Evolutionary conservation across 129 eudicot genomes (phyloP).

Genomic region (Saussurea involucrata): DNA sequence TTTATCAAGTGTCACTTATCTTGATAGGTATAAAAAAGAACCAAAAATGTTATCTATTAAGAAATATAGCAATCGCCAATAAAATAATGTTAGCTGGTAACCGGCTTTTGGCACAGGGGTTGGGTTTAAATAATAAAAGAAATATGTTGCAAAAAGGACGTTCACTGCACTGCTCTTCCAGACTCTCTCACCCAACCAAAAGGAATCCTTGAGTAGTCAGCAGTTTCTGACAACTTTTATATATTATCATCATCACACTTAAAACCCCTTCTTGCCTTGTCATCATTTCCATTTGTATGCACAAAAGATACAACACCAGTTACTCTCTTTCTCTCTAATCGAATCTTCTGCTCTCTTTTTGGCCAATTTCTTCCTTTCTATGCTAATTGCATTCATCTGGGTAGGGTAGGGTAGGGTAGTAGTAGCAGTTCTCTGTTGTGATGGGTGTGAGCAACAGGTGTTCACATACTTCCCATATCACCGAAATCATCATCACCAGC

Average conservation of each 20-base stretch:
- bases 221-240: constrained; percentile 9
- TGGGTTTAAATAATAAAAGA: neutral
- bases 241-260: constrained; percentile 21
- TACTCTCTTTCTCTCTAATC: neutral
- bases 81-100: no score
- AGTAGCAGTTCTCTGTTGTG: constrained; percentile 25
- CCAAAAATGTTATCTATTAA: no score
- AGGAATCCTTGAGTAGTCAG: constrained; percentile 25
- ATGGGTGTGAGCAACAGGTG: constrained; percentile 63
- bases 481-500: constrained; percentile 87
- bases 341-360: constrained; percentile 7
- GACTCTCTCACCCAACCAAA: constrained; percentile 25
- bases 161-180: constrained; percentile 16
- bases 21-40: no score
- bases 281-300: constrained; percentile 12
- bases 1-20: no score
- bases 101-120: no score
- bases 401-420: neutral
- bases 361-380: neutral
- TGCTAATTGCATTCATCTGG: neutral
- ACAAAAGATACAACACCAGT: neutral
- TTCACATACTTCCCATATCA: constrained; percentile 90
- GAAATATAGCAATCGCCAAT: no score
- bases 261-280: constrained; percentile 17
- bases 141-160: constrained; percentile 7